Conservation (phyloP, 805 yeast genomes). For the Martiniozyma abietophila region DNA sequence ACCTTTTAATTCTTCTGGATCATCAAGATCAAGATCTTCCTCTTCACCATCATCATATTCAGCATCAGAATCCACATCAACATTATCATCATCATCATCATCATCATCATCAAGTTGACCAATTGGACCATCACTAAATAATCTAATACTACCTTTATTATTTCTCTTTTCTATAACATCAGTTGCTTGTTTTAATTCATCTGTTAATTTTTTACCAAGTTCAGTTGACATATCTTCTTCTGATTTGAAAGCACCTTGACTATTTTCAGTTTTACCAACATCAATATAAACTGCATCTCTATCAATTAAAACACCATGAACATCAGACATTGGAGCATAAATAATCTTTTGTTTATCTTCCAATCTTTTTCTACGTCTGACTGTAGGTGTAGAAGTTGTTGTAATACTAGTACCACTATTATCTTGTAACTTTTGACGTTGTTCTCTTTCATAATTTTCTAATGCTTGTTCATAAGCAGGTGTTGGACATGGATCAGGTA, state of each 20-base stretch:
- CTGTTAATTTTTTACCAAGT: conserved; percentile 79
- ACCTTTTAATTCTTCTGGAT: conserved; percentile 21
- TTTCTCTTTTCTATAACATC: conserved; percentile 42
- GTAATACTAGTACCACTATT: too few species aligned
- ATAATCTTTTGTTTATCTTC: conserved; percentile 92
- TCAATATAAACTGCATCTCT: conserved; percentile 96
- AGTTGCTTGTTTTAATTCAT: conserved; percentile 65
- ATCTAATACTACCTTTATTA: conserved; percentile 55
- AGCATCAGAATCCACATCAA: conserved; percentile 28
- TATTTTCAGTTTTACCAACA: conserved; percentile 35
- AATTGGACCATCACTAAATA: conserved; percentile 46
- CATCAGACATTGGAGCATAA: conserved; percentile 99
- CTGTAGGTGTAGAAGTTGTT: conserved; percentile 34
- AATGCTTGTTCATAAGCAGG: conserved; percentile 83
- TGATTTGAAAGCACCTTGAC: conserved; percentile 15
- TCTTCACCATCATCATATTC: conserved; percentile 20
- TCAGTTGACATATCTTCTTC: conserved; percentile 38
- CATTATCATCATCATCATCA: conserved; percentile 29
- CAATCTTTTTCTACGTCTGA: conserved; percentile 70
- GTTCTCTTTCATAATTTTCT: conserved; percentile 73
- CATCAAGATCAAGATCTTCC: conserved; percentile 20
- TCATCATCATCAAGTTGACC: conserved; percentile 31
- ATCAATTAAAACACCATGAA: conserved; percentile 96
- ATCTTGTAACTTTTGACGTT: conserved; percentile 53
- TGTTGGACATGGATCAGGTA: conserved; percentile 99